Evolutionary conservation across 2,329 filamentous ascomycete genomes (phyloP).

Genomic region (Graphilbum sp.): DNA sequence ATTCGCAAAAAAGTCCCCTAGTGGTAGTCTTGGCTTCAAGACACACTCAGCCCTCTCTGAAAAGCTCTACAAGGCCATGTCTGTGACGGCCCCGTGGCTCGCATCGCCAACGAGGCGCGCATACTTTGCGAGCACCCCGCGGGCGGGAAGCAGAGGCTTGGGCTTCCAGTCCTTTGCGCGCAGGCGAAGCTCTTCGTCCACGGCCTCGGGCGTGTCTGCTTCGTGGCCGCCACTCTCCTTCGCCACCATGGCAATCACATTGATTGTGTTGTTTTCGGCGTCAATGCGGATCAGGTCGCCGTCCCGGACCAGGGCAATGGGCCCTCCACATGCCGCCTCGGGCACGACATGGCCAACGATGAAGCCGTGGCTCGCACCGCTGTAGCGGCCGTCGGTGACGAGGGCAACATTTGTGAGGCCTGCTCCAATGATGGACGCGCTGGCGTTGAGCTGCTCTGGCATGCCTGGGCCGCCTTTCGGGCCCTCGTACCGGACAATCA

Average conservation of each 20-base stretch:
- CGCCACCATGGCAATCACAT: slow-evolving; percentile 29
- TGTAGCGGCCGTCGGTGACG: slow-evolving; percentile 84
- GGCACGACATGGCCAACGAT: slow-evolving; percentile 89
- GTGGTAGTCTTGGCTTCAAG: too few relatives aligned
- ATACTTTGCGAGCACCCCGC: slow-evolving; percentile 84
- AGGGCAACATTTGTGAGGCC: slow-evolving; percentile 75
- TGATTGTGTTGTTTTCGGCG: slow-evolving; percentile 64
- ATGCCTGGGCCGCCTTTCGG: slow-evolving; percentile 89
- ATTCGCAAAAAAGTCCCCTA: too few relatives aligned
- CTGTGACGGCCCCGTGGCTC: slow-evolving; percentile 79
- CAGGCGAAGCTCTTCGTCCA: slow-evolving; percentile 39
- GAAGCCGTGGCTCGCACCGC: slow-evolving; percentile 77
- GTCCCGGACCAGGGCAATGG: slow-evolving; percentile 66
- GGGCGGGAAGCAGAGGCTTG: slow-evolving; percentile 55
- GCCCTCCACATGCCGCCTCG: slow-evolving; percentile 77
- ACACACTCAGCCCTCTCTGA: too few relatives aligned
- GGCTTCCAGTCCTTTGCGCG: slow-evolving; percentile 46
- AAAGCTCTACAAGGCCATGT: too few relatives aligned
- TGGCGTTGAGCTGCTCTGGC: slow-evolving; percentile 85
- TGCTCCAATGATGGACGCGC: slow-evolving; percentile 83
- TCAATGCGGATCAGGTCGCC: slow-evolving; percentile 80
- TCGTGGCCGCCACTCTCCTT: slow-evolving; percentile 20
- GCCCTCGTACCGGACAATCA: slow-evolving; percentile 86
- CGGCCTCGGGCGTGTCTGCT: slow-evolving; percentile 7
- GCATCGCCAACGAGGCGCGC: slow-evolving; percentile 76